Evolutionary conservation across 306 rosid species (phyloP).

Genomic region (Dalbergia oliveri): DNA sequence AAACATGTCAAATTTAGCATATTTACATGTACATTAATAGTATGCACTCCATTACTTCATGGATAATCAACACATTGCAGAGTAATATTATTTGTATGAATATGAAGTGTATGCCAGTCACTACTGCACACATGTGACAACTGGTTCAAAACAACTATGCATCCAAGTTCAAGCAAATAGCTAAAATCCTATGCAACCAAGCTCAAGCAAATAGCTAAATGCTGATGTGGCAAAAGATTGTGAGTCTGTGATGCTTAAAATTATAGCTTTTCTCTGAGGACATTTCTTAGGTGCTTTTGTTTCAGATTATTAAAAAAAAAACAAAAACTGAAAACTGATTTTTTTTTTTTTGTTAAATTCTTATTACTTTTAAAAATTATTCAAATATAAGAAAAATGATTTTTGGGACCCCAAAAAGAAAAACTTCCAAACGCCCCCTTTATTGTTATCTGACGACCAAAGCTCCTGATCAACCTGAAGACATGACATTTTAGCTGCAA

Average conservation of each 20-base stretch:
- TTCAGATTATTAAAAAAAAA: too few relatives aligned
- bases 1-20: neutral
- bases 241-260: neutral
- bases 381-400: too few relatives aligned
- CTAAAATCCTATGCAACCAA: conserved; percentile 10
- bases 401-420: too few relatives aligned
- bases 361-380: too few relatives aligned
- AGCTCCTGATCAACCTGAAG: neutral
- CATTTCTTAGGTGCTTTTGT: neutral
- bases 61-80: conserved; percentile 6
- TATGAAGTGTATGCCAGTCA: neutral
- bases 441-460: neutral
- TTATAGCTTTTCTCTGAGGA: conserved; percentile 4
- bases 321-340: too few relatives aligned
- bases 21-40: neutral
- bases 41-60: conserved; percentile 3
- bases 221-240: neutral
- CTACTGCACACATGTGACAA: neutral
- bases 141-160: conserved; percentile 14
- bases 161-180: conserved; percentile 23
- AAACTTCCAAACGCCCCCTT: too few relatives aligned
- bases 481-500: neutral
- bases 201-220: conserved; percentile 22
- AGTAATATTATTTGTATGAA: neutral
- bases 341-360: too few relatives aligned